Evolutionary conservation across 208 protist genomes (phyloP), one percentile per base, ranked within the genome.

Genomic region (Leishmania tropica): DNA sequence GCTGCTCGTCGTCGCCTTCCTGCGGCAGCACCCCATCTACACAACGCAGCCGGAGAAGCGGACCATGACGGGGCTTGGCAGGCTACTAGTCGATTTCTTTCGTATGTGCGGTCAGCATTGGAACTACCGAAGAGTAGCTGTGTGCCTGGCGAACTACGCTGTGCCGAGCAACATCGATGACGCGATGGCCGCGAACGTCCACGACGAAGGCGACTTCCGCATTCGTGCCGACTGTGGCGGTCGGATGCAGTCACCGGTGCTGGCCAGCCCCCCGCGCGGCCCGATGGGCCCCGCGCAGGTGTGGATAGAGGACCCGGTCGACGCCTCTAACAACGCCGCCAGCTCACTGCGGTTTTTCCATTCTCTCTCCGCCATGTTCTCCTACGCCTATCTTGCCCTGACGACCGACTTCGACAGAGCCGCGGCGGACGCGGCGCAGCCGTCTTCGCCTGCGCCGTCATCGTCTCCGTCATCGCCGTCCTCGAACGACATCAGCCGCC

Each of bases 31-130:
- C 83, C 93, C 93, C 28, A 96, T 92, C 78, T 95, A 96, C 83
- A 92, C 90, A 2, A 83, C 79, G 1, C 68, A 85, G 17, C 84
- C 81, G 1, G 83, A 92, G 17, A 80, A 92, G 56, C 93, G 92
- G 17, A 64, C 85, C 21, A 84, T 87, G 80, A 90, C 87, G 1
- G 96, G 95, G n/a, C 89, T 98, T 4, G 98, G 98, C 28, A 90
- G 90, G n/a, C 86, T 99, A 15, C 86, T 99, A 0, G 89, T 98
- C 0, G 96, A 99, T 73, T 99, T 99, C 67, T 96, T 99, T 76
- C 90, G 94, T n/a, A 96, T 98, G 76, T 97, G 97, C 64, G 97
- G 98, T 8, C 68, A 89, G 58, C 90, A 88, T 78, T 99, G 96
- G 88, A 93, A 90, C 86, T 98, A 96, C 81, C 31, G 90, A 6